Evolutionary conservation across 2,329 filamentous ascomycete species (phyloP).

Genomic region (Neoarthrinium moseri): DNA sequence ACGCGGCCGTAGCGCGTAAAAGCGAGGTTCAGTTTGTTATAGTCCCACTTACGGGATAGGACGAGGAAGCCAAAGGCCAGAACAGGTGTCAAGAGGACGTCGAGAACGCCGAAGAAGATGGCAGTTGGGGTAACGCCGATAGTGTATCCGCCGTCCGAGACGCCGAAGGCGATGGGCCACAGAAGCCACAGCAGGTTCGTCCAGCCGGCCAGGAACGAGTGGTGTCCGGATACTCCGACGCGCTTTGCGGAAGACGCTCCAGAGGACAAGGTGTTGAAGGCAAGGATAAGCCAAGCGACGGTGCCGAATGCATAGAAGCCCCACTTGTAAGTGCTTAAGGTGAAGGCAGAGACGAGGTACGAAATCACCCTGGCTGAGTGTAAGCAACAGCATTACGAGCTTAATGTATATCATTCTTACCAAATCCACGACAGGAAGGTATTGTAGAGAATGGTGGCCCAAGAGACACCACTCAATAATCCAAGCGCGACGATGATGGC

Average conservation of each 20-base stretch:
- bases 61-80: slow-evolving; percentile 40
- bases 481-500: slow-evolving; percentile 43
- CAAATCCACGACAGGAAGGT: slow-evolving; percentile 50
- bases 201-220: slow-evolving; percentile 44
- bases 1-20: slow-evolving; percentile 57
- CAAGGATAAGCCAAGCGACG: slow-evolving; percentile 44
- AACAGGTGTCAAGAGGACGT: slow-evolving; percentile 46
- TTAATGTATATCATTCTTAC: slow-evolving; percentile 16
- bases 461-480: slow-evolving; percentile 50
- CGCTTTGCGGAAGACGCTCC: slow-evolving; percentile 37
- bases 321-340: slow-evolving; percentile 52
- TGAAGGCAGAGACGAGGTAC: slow-evolving; percentile 49
- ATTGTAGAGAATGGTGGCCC: slow-evolving; percentile 54
- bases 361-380: slow-evolving; percentile 36
- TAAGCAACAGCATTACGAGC: slow-evolving; percentile 6
- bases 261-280: slow-evolving; percentile 39
- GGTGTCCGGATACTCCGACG: slow-evolving; percentile 42
- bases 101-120: slow-evolving; percentile 55
- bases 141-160: slow-evolving; percentile 51
- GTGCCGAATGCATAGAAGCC: slow-evolving; percentile 56
- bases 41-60: slow-evolving; percentile 50
- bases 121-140: slow-evolving; percentile 44
- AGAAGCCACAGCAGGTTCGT: slow-evolving; percentile 51
- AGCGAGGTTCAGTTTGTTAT: slow-evolving; percentile 40
- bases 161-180: slow-evolving; percentile 53